Evolutionary conservation across 2,329 filamentous ascomycete genomes (phyloP).

Genomic region (Plectosphaerella plurivora): DNA sequence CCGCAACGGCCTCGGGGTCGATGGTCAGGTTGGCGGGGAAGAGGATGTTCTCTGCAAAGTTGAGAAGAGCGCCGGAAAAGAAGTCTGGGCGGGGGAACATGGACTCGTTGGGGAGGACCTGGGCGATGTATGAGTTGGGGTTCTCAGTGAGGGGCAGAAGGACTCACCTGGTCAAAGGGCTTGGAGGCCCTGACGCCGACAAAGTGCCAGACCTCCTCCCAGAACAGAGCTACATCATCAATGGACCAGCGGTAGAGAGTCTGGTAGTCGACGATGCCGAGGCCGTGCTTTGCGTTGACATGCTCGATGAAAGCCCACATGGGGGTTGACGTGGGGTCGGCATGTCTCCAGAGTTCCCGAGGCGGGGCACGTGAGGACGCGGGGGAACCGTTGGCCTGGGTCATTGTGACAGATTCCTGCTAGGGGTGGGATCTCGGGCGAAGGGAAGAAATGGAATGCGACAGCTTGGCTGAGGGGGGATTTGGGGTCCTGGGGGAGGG

Average conservation of each 20-base stretch:
- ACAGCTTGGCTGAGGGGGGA: too few relatives aligned
- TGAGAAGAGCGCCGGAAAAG: slow-evolving; percentile 74
- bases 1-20: slow-evolving; percentile 58
- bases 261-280: slow-evolving; percentile 62
- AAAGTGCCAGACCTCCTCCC: slow-evolving; percentile 81
- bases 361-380: slow-evolving; percentile 4
- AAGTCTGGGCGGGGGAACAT: slow-evolving; percentile 89
- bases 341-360: slow-evolving; percentile 66
- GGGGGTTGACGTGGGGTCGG: slow-evolving; percentile 59
- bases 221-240: slow-evolving; percentile 70
- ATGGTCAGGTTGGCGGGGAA: slow-evolving; percentile 60
- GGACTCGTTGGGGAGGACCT: slow-evolving; percentile 66
- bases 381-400: not conserved
- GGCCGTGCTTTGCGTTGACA: slow-evolving; percentile 62
- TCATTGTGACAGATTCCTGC: slow-evolving; percentile 6
- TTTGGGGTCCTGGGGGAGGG: too few relatives aligned
- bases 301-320: slow-evolving; percentile 69
- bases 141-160: not conserved
- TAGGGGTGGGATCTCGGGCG: not conserved
- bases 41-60: slow-evolving; percentile 93
- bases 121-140: slow-evolving; percentile 7
- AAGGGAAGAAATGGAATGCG: too few relatives aligned
- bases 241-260: slow-evolving; percentile 85
- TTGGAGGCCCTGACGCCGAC: slow-evolving; percentile 69
- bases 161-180: slow-evolving; percentile 54